Percentiles rank a stretch among this genome's conserved stretches.
phyloP scores from a whole-genome alignment of 805 yeast genomes.

The Nakazawaea ernobii region DNA sequence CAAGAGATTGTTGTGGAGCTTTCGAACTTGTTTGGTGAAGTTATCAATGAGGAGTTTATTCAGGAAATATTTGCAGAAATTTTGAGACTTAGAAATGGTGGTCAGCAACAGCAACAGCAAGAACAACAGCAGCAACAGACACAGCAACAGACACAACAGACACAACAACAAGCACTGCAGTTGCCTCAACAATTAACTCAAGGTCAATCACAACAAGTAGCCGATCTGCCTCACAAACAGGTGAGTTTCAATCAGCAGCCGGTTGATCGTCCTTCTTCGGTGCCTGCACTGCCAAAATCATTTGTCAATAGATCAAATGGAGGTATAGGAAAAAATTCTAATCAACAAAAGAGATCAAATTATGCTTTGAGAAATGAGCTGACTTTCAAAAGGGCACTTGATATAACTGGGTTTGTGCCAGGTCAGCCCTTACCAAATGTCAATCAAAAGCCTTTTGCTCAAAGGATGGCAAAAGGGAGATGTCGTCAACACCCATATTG shows the following conservation, averaged over 20 bases:
- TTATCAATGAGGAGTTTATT: slow-evolving; percentile 53
- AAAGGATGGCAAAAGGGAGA: slow-evolving; percentile 52
- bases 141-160: slow-evolving; percentile 10
- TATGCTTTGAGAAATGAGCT: slow-evolving; percentile 33
- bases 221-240: slow-evolving; percentile 15
- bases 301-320: slow-evolving; percentile 16
- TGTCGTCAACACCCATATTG: slow-evolving; percentile 72
- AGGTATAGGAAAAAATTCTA: slow-evolving; percentile 21
- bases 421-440: slow-evolving; percentile 6
- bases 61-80: slow-evolving; percentile 55
- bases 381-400: slow-evolving; percentile 37
- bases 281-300: slow-evolving; percentile 20
- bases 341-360: slow-evolving; percentile 15
- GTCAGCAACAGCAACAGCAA: slow-evolving; percentile 12
- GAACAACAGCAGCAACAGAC: slow-evolving; percentile 13
- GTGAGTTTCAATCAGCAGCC: slow-evolving; percentile 4
- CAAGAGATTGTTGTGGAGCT: slow-evolving; percentile 58
- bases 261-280: slow-evolving; percentile 1
- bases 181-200: slow-evolving; percentile 4
- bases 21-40: slow-evolving; percentile 53
- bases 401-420: slow-evolving; percentile 17
- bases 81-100: slow-evolving; percentile 32
- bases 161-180: slow-evolving; percentile 13
- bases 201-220: slow-evolving; percentile 14
- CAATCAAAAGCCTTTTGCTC: slow-evolving; percentile 30